Conservation (phyloP, 345 rosid genomes). For the Mallotus nudiflorus region DNA sequence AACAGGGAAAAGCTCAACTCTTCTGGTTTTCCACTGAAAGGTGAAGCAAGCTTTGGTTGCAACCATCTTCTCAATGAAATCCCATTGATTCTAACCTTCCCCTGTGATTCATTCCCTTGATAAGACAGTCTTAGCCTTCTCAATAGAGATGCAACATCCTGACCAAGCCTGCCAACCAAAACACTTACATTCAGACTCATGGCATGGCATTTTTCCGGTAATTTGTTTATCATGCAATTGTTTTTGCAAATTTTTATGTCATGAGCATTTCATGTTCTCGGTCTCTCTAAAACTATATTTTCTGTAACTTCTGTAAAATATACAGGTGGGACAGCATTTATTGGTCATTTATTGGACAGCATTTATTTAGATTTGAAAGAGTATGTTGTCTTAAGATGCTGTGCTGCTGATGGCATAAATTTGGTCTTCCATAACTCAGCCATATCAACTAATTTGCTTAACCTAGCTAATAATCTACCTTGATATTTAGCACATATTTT, state of each 20-base stretch:
- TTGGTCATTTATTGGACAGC: too few relatives aligned
- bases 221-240: background rate
- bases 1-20: slow-evolving; percentile 48
- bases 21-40: slow-evolving; percentile 62
- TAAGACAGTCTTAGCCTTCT: slow-evolving; percentile 70
- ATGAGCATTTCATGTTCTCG: background rate
- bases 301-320: background rate
- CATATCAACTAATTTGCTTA: background rate
- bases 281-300: background rate
- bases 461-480: too few relatives aligned
- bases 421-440: background rate
- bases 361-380: background rate
- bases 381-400: background rate
- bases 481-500: background rate
- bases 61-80: slow-evolving; percentile 77
- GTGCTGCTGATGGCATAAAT: background rate
- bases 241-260: background rate
- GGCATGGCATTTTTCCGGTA: background rate
- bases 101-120: slow-evolving; percentile 73
- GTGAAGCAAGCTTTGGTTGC: slow-evolving; percentile 71
- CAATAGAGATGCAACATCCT: slow-evolving; percentile 60
- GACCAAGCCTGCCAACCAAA: slow-evolving; percentile 57
- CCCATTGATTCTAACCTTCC: slow-evolving; percentile 71
- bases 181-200: background rate
- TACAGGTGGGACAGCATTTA: background rate